A percentile compares a stretch with the other conserved stretches of the same genome.
Conservation (phyloP, 1,139 yeast species). For the Wickerhamomyces sp. region DNA sequence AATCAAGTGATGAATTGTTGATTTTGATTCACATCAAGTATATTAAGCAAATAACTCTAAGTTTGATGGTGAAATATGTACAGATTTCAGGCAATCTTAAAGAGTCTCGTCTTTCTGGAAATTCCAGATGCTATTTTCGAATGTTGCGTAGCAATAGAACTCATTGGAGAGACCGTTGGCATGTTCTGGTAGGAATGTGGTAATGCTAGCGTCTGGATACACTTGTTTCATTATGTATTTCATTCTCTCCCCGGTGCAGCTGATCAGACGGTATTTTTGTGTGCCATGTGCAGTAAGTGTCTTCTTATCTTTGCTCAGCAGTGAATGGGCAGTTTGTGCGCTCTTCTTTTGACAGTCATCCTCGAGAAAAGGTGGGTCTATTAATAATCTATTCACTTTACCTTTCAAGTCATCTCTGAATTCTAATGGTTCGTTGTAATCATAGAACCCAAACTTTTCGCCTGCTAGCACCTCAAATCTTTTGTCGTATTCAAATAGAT, state of each 20-base stretch:
- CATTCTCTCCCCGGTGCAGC: constrained; percentile 92
- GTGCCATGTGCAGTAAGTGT: constrained; percentile 36
- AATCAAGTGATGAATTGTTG: too few relatives aligned
- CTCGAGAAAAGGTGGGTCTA: constrained; percentile 87
- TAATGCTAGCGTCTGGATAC: constrained; percentile 62
- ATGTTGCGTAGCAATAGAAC: constrained; percentile 79
- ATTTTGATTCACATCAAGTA: too few relatives aligned
- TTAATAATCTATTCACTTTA: constrained; percentile 66
- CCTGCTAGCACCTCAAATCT: constrained; percentile 75
- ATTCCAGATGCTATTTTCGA: constrained; percentile 53
- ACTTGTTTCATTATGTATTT: constrained; percentile 49
- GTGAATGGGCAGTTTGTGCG: constrained; percentile 58
- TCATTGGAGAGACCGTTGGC: constrained; percentile 84
- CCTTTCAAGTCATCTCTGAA: constrained; percentile 56
- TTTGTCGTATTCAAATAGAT: constrained; percentile 71
- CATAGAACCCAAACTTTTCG: constrained; percentile 65
- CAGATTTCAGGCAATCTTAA: too few relatives aligned
- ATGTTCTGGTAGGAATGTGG: constrained; percentile 74
- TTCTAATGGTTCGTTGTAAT: constrained; percentile 63
- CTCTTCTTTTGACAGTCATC: constrained; percentile 74
- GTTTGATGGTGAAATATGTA: too few relatives aligned
- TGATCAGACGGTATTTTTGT: constrained; percentile 48
- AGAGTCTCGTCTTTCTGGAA: constrained; percentile 22
- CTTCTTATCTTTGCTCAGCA: constrained; percentile 41
- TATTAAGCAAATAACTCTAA: too few relatives aligned